A percentile compares a stretch with the other conserved stretches of the same genome.
These are phyloP conservation scores for Plantago elongata DNA, from an alignment of 257 asterid species.

Conservation along the genomic window DNA sequence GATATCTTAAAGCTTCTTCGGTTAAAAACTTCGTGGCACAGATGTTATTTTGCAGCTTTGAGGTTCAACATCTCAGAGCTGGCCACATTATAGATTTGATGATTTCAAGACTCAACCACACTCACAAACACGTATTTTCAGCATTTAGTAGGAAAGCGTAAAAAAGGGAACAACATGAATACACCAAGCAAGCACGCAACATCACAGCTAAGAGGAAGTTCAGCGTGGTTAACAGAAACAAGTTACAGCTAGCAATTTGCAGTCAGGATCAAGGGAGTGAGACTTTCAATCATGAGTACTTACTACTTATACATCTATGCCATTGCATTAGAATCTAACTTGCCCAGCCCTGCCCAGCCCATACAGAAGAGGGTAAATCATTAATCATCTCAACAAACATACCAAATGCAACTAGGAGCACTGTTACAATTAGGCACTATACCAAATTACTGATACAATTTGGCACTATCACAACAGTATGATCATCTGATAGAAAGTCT, in stretches of 20 bases:
- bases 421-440: conserved; percentile 1
- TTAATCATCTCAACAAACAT: neutral
- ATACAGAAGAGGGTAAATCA: conserved; percentile 2
- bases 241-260: too few relatives aligned
- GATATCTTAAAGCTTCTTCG: conserved; percentile 11
- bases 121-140: neutral
- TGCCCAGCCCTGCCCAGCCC: conserved; percentile 12
- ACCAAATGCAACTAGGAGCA: conserved; percentile 12
- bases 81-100: neutral
- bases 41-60: neutral
- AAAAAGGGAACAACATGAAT: neutral
- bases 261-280: too few relatives aligned
- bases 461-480: neutral
- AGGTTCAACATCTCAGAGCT: conserved; percentile 6
- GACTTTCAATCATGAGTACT: neutral
- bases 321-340: neutral
- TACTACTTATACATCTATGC: neutral
- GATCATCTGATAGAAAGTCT: neutral
- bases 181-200: conserved; percentile 9
- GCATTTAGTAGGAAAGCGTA: neutral
- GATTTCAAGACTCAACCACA: neutral
- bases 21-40: conserved; percentile 11
- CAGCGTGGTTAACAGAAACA: neutral
- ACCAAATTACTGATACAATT: conserved; percentile 11
- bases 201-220: neutral